Evolutionary conservation across 768 basidiomycete genomes (phyloP).

Genomic region (Leccinum incarnatum): DNA sequence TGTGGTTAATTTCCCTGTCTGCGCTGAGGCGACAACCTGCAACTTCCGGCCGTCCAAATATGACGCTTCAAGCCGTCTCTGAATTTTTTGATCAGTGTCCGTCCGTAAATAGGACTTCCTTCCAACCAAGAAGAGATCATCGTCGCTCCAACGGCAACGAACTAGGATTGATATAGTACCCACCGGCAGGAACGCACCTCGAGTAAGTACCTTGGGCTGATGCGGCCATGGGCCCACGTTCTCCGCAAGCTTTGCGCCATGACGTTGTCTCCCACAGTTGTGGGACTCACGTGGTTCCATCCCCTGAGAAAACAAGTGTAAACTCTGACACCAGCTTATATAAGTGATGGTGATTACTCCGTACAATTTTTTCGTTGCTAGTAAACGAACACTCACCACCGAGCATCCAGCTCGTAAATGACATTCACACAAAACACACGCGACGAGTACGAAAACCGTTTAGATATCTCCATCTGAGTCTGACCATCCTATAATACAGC

Average conservation of each 20-base stretch:
- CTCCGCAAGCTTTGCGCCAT: too few species aligned
- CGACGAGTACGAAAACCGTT: slow-evolving; percentile 65
- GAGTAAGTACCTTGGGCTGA: not conserved
- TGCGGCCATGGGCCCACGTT: too few species aligned
- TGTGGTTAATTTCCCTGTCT: not conserved
- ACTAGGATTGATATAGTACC: too few species aligned
- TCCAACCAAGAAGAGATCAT: not conserved
- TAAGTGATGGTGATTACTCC: slow-evolving; percentile 7
- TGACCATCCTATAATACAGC: slow-evolving; percentile 40
- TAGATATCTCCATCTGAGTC: slow-evolving; percentile 1
- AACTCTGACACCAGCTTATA: slow-evolving; percentile 11
- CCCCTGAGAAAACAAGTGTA: slow-evolving; percentile 15
- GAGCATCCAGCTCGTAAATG: slow-evolving; percentile 53
- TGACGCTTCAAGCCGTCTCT: not conserved
- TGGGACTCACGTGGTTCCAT: not conserved
- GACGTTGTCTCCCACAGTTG: not conserved
- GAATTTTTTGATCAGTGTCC: not conserved
- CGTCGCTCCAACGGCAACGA: too few species aligned
- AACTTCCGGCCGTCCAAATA: not conserved
- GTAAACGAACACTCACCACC: not conserved
- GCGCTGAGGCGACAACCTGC: not conserved
- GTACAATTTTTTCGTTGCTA: not conserved
- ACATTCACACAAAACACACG: slow-evolving; percentile 83
- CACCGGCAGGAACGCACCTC: too few species aligned
- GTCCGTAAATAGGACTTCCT: not conserved